These are phyloP conservation scores for maize (Zea mays) DNA, from an alignment of 176 grass and related monocot genomes.

Conservation along the genomic window DNA sequence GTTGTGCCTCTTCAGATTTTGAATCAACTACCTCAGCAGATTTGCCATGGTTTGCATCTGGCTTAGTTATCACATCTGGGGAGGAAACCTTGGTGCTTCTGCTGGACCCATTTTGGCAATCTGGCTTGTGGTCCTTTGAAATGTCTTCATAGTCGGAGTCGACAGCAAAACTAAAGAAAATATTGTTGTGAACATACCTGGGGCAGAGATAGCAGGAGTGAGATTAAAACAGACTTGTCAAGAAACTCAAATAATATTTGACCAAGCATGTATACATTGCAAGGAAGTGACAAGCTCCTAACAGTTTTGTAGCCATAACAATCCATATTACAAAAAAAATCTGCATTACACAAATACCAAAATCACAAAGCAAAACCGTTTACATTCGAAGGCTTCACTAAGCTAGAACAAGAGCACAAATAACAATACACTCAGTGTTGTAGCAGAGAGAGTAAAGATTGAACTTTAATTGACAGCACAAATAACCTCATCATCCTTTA, in stretches of 20 bases:
- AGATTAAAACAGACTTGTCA: not conserved
- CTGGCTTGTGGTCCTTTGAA: conserved; percentile 57
- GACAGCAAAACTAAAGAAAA: conserved; percentile 99
- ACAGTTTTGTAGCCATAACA: not conserved
- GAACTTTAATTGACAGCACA: not conserved
- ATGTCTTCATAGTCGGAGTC: conserved; percentile 80
- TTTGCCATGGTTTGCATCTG: conserved; percentile 19
- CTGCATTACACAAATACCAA: not conserved
- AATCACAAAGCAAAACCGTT: conserved; percentile 6
- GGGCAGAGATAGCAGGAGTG: conserved; percentile 16
- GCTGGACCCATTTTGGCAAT: conserved; percentile 38
- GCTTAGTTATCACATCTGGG: conserved; percentile 38
- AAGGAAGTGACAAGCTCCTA: not conserved
- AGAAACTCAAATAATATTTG: conserved; percentile 15
- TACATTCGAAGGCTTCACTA: not conserved
- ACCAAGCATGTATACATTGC: not conserved
- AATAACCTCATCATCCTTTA: not conserved
- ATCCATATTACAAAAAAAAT: not conserved
- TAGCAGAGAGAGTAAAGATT: not conserved
- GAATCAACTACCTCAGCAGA: not conserved
- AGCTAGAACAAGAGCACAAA: not conserved
- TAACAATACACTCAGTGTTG: not conserved
- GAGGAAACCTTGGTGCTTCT: conserved; percentile 25
- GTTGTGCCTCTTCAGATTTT: conserved; percentile 70
- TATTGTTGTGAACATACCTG: conserved; percentile 99